phyloP scores from a whole-genome alignment of 2,329 filamentous ascomycete species.

The Aspergillus pseudotamarii region DNA sequence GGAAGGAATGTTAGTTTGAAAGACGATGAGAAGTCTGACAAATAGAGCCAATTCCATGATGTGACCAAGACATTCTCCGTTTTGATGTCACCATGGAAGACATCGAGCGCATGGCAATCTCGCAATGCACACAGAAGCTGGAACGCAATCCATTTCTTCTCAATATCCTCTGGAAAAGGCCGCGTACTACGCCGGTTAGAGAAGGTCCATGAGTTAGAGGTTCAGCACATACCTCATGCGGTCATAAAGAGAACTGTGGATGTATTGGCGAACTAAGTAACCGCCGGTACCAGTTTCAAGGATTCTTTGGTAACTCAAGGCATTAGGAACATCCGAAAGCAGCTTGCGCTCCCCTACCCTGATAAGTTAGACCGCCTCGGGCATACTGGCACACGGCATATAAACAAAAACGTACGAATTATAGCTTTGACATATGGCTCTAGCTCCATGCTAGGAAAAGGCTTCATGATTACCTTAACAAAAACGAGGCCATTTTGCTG shows the following conservation, averaged over 20 bases:
- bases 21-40: conserved; percentile 93
- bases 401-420: conserved; percentile 59
- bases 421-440: conserved; percentile 77
- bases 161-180: conserved; percentile 94
- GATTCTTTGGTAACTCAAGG: conserved; percentile 84
- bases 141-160: conserved; percentile 98
- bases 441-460: conserved; percentile 78
- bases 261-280: conserved; percentile 90
- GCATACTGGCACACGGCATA: not conserved
- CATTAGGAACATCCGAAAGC: conserved; percentile 84
- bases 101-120: conserved; percentile 84
- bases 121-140: conserved; percentile 89
- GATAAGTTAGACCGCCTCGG: conserved; percentile 21
- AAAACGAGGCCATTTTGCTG: conserved; percentile 90
- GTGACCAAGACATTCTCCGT: conserved; percentile 96
- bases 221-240: conserved; percentile 63
- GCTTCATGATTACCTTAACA: conserved; percentile 93
- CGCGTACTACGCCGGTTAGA: conserved; percentile 68
- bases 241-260: conserved; percentile 97
- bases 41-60: conserved; percentile 98
- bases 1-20: conserved; percentile 94
- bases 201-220: not conserved
- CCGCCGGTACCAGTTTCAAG: conserved; percentile 90
- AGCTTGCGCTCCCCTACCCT: conserved; percentile 72
- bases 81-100: conserved; percentile 98